Evolutionary conservation across 768 basidiomycete species (phyloP).

Genomic region (Mycena belliarum): DNA sequence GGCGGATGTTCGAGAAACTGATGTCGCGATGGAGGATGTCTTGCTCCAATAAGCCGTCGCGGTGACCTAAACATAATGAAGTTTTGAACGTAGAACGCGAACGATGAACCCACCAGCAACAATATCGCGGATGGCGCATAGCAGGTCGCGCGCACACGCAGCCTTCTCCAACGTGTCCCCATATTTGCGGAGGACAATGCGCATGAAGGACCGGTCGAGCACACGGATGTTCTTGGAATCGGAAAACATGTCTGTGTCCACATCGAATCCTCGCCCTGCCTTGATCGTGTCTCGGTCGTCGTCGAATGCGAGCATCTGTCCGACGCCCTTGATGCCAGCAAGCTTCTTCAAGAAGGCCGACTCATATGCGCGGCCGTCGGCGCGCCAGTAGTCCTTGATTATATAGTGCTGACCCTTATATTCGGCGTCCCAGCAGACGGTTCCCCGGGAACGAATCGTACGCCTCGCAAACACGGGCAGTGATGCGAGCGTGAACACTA

Average conservation of each 20-base stretch:
- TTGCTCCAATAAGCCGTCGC: conserved; percentile 9
- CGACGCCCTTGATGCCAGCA: conserved; percentile 20
- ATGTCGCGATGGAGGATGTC: conserved; percentile 30
- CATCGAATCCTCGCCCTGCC: background rate
- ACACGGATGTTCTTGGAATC: background rate
- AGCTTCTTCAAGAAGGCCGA: conserved; percentile 12
- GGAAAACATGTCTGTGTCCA: background rate
- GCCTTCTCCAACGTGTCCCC: background rate
- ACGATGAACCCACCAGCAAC: conserved; percentile 20
- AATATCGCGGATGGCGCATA: conserved; percentile 18
- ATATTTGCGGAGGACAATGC: background rate
- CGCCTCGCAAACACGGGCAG: conserved; percentile 16
- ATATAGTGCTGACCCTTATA: background rate
- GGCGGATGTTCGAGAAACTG: conserved; percentile 26
- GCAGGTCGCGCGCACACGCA: background rate
- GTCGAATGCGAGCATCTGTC: conserved; percentile 14
- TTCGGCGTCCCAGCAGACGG: conserved; percentile 25
- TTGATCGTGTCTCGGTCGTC: conserved; percentile 2
- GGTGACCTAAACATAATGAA: conserved; percentile 19
- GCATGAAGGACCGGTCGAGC: background rate
- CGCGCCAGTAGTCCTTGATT: conserved; percentile 28
- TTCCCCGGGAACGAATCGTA: conserved; percentile 25
- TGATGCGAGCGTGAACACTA: background rate
- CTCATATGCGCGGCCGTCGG: conserved; percentile 9
- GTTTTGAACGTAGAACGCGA: too few species aligned